Evolutionary conservation across 352 stramenopile species (phyloP), one percentile per base, ranked within the genome.

Genomic region (Globisporangium megalacanthum): DNA sequence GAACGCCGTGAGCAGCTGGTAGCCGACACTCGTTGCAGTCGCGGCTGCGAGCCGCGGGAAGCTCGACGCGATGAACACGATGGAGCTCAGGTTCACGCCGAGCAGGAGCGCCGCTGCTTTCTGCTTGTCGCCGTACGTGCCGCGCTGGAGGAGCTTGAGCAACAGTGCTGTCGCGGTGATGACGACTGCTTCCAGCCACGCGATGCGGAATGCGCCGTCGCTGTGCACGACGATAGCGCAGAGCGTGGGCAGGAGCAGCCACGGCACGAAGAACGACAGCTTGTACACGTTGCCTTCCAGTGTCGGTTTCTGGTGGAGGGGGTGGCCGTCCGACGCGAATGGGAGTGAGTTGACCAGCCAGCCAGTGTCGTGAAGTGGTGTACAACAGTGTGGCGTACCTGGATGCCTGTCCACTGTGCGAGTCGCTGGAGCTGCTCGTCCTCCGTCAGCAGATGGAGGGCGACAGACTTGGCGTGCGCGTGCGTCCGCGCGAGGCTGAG

Each of bases 51-150:
- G 80, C 13, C 15, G 35, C 39, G 75, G 65, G 39, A 87, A 83
- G 52, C 58, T 66, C 4, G 56, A 58, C n/a, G 80, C 69, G 57
- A 92, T 73, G 65, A 75, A 88, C 33, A 62, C 71, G 25, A 88
- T 79, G 8, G 79, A 90, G 29, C 78, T 75, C n/a, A 88, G 69
- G 44, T 90, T 92, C 48, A 90, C 63, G 19, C 83, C 83, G 11
- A 92, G 82, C 72, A 89, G 74, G 41, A 90, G 69, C 20, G 76
- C 68, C 6, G 79, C 79, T 9, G 78, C 79, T 52, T 92, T 92
- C 29, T 81, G 70, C 46, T 89, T 90, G 64, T 89, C 73, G 14
- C 78, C 77, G 56, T 92, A 90, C 6, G 79, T 74, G 0, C 83
- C 78, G 29, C 69, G 68, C 39, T 88, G 76, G 11, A 88, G 54